These are phyloP conservation scores for Cytospora paraplurivora DNA, from an alignment of 2,329 filamentous ascomycete species.

Conservation along the genomic window DNA sequence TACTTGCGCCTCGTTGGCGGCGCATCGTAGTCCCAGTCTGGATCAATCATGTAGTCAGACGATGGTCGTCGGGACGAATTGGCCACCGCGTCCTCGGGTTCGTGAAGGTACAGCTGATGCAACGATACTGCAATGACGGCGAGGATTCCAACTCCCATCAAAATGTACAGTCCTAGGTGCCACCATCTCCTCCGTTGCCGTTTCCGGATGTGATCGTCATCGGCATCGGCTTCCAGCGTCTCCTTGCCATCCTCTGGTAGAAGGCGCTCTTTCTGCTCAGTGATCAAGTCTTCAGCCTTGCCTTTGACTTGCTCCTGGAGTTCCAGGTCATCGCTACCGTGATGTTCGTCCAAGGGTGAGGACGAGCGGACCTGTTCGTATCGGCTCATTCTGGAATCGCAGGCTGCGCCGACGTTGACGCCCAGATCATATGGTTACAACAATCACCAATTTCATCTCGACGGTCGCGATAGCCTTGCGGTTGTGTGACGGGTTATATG, in stretches of 20 bases:
- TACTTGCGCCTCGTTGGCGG: conserved; percentile 56
- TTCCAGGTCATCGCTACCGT: conserved; percentile 19
- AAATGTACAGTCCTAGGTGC: conserved; percentile 13
- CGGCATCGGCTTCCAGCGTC: background rate
- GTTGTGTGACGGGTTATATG: background rate
- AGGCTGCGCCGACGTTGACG: background rate
- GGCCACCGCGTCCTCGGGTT: background rate
- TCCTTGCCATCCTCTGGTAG: conserved; percentile 20
- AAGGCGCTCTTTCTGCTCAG: conserved; percentile 29
- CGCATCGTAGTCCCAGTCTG: conserved; percentile 57
- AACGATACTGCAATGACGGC: conserved; percentile 9
- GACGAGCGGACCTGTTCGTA: conserved; percentile 31
- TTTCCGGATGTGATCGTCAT: background rate
- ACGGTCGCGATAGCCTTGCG: conserved; percentile 3
- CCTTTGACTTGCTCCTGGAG: conserved; percentile 20
- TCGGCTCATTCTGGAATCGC: conserved; percentile 14
- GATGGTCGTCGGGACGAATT: conserved; percentile 33
- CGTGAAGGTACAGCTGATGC: background rate
- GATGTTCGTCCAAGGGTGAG: conserved; percentile 22
- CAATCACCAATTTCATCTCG: conserved; percentile 5
- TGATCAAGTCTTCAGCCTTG: conserved; percentile 5
- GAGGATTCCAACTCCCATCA: conserved; percentile 15
- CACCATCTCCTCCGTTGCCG: conserved; percentile 22
- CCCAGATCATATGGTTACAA: conserved; percentile 6
- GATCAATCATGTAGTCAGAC: conserved; percentile 59